Evolutionary conservation across 2,329 filamentous ascomycete species (phyloP).

Genomic region (Neopestalotiopsis sp.): DNA sequence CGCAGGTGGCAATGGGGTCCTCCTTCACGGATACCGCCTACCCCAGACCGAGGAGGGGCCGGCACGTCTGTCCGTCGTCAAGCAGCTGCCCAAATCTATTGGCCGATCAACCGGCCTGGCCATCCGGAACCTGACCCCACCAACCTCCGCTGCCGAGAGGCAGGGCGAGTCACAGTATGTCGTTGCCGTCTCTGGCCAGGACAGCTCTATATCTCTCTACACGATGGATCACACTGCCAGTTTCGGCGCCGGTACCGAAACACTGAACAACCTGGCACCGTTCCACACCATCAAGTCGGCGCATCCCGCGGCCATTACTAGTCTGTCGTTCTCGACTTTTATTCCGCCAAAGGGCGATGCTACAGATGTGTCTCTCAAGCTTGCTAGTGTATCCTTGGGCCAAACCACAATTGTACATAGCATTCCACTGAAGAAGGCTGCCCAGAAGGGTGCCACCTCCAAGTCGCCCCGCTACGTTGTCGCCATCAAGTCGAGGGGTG

Average conservation of each 20-base stretch:
- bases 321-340: conserved; percentile 63
- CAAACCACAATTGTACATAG: conserved; percentile 82
- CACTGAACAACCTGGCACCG: conserved; percentile 57
- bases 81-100: conserved; percentile 68
- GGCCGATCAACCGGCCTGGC: conserved; percentile 81
- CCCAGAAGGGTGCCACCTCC: conserved; percentile 43
- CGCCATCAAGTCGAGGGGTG: conserved; percentile 58
- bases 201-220: conserved; percentile 78
- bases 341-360: conserved; percentile 53
- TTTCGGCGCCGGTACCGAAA: conserved; percentile 43
- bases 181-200: conserved; percentile 80
- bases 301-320: conserved; percentile 64
- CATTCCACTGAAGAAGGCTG: conserved; percentile 66
- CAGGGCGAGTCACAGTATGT: conserved; percentile 75
- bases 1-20: conserved; percentile 61
- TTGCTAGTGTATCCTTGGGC: conserved; percentile 81
- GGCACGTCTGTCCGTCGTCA: conserved; percentile 56
- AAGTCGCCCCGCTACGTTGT: conserved; percentile 73
- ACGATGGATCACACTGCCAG: conserved; percentile 72
- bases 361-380: conserved; percentile 67
- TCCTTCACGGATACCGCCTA: conserved; percentile 62
- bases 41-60: conserved; percentile 44
- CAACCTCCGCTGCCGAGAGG: conserved; percentile 52
- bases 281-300: conserved; percentile 58
- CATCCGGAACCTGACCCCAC: conserved; percentile 69